phyloP scores from a whole-genome alignment of 441 rosid genomes.

The Erysimum pusillum region DNA sequence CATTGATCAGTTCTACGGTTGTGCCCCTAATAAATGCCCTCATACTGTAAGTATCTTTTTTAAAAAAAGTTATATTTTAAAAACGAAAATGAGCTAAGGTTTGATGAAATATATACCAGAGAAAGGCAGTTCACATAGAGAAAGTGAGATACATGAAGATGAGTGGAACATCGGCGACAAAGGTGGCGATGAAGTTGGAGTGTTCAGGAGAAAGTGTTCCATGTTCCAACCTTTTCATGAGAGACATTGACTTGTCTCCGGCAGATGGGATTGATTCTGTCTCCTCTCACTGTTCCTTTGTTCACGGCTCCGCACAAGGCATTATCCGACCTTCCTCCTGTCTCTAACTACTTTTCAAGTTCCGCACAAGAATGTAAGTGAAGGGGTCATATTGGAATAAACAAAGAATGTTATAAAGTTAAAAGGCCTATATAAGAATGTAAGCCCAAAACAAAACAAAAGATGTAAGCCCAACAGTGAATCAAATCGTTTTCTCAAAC shows the following conservation, averaged over 20 bases:
- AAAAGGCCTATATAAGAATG: slow-evolving; percentile 13
- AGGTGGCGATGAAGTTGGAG: slow-evolving; percentile 56
- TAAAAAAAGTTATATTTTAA: too few species aligned
- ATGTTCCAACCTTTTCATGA: slow-evolving; percentile 50
- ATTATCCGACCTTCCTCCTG: slow-evolving; percentile 34
- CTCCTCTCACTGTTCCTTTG: slow-evolving; percentile 35
- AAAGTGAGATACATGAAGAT: slow-evolving; percentile 44
- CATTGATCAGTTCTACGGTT: slow-evolving; percentile 63
- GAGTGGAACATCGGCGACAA: slow-evolving; percentile 55
- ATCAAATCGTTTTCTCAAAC: slow-evolving; percentile 2
- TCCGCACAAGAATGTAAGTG: background rate
- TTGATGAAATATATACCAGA: background rate
- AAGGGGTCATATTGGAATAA: background rate
- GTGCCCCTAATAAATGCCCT: slow-evolving; percentile 17
- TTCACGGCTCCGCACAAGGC: slow-evolving; percentile 33
- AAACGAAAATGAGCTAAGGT: background rate
- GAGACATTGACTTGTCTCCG: slow-evolving; percentile 44
- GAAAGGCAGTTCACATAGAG: slow-evolving; percentile 55
- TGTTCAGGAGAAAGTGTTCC: slow-evolving; percentile 52
- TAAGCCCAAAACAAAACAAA: background rate
- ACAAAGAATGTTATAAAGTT: background rate
- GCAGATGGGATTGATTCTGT: slow-evolving; percentile 38
- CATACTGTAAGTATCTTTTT: slow-evolving; percentile 39
- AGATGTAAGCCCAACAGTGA: slow-evolving; percentile 15
- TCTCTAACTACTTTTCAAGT: slow-evolving; percentile 4